Conservation (phyloP, 148 eudicot species). For the Agrostemma githago region DNA sequence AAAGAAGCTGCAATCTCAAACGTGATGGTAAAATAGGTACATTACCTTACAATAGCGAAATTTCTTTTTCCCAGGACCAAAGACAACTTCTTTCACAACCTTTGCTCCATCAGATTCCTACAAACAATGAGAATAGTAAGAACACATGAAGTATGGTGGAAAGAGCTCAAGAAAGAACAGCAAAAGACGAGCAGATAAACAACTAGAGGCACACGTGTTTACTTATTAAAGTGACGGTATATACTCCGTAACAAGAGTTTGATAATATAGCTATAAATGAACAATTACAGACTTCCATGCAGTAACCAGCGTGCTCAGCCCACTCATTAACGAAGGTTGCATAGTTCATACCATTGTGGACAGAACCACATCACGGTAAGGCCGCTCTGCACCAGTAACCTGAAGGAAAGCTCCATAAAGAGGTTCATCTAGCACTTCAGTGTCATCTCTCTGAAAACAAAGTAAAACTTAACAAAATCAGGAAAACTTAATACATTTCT, state of each 20-base stretch:
- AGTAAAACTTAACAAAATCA: neutral
- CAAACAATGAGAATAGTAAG: neutral
- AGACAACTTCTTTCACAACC: conserved; percentile 67
- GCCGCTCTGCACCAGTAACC: conserved; percentile 65
- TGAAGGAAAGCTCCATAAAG: conserved; percentile 67
- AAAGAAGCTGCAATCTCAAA: neutral
- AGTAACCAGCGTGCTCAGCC: neutral
- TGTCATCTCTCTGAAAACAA: conserved; percentile 73
- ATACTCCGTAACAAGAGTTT: neutral
- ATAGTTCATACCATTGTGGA: conserved; percentile 52
- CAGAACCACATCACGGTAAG: conserved; percentile 63
- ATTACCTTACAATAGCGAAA: conserved; percentile 91
- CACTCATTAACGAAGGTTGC: neutral
- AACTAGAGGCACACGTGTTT: neutral
- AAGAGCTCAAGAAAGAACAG: neutral
- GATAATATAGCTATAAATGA: neutral
- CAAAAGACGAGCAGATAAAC: neutral
- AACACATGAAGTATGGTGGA: neutral
- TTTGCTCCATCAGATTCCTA: conserved; percentile 81
- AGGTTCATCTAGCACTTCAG: conserved; percentile 92
- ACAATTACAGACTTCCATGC: neutral
- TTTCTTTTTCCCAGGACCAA: conserved; percentile 69
- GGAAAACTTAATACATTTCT: neutral
- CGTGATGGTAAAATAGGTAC: neutral
- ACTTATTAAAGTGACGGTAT: neutral